Conservation (phyloP, 2,329 filamentous ascomycete genomes). For the Ophiostoma piceae region DNA sequence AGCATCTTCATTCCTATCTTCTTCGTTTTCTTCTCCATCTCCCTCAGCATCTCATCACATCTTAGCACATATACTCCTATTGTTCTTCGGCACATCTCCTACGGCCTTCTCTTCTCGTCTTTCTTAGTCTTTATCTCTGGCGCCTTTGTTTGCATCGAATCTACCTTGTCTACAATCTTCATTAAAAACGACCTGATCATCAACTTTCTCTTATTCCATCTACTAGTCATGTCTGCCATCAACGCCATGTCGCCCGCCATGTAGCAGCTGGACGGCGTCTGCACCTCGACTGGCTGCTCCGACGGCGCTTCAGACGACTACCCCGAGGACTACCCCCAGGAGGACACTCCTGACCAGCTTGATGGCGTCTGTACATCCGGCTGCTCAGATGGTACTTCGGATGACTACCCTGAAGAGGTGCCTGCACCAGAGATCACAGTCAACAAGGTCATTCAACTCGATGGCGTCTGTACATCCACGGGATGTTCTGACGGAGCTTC, state of each 20-base stretch:
- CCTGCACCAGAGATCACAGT: not conserved
- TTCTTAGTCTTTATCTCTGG: not conserved
- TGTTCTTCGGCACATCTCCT: not conserved
- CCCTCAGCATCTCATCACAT: slow-evolving; percentile 1
- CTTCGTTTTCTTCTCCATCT: slow-evolving; percentile 1
- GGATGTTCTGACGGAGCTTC: slow-evolving; percentile 9
- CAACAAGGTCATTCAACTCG: not conserved
- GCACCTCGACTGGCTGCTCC: slow-evolving; percentile 16
- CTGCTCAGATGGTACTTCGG: slow-evolving; percentile 4
- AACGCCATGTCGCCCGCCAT: not conserved
- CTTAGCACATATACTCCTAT: slow-evolving; percentile 10
- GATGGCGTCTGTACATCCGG: slow-evolving; percentile 11
- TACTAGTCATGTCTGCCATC: slow-evolving; percentile 4
- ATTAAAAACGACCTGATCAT: not conserved
- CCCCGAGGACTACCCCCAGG: not conserved
- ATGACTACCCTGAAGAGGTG: not conserved
- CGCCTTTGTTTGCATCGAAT: not conserved
- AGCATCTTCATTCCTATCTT: not conserved
- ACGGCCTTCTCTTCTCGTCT: not conserved
- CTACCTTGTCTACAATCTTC: not conserved
- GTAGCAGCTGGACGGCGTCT: slow-evolving; percentile 20
- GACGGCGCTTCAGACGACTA: slow-evolving; percentile 16
- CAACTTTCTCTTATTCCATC: not conserved
- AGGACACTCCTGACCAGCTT: not conserved
- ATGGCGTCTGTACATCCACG: slow-evolving; percentile 4